Base-by-base conservation (phyloP, 148 eudicot genomes). In the Suaeda aralocaspica region DNA sequence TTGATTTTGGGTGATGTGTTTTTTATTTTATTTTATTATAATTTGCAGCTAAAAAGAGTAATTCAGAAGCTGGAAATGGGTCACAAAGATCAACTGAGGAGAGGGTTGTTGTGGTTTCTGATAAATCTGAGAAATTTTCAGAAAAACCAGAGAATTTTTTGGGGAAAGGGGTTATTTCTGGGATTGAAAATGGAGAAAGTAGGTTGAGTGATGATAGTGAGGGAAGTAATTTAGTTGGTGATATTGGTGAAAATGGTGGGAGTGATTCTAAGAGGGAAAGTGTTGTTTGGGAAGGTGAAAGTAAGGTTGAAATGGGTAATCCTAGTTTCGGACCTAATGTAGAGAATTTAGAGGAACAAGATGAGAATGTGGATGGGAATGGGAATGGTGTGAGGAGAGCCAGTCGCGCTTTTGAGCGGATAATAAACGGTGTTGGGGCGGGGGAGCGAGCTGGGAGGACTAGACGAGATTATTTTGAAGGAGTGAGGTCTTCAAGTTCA, bases 11-110 rank as follows among this genome's bases (percentile, higher is more conserved):
- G 64, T 44, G 45, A 29, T 66, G 45, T 18, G 64, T 14, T 11
- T 16, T 55, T 34, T 46, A n/a, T 24, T 46, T 21, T 22, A 0
- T 6, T 36, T 19, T 62, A 62, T 26, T 45, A 10, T 30, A 41
- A 76, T 73, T 74, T 85, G 78, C 91, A 95, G 97, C 87, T 36
- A 83, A 82, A 59, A 83, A 83, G 74, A 77, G 56, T 69, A 75
- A 76, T 61, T 45, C 72, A 61, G 96, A 82, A 67, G 84, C 49
- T 72, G 85, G 75, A 57, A 67, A 59, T 36, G 82, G 64, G 60
- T 72, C 83, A 66, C 78, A 77, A 51, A 85, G 76, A 72, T 78
- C 86, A 57, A 77, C 72, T 66, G 92, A 89, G 67, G 86, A 78
- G 69, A 79, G 74, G 63, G 73, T 69, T 70, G 84, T 57, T 36